Base-by-base conservation (phyloP, 306 rosid species). In the Echinosophora koreensis region DNA sequence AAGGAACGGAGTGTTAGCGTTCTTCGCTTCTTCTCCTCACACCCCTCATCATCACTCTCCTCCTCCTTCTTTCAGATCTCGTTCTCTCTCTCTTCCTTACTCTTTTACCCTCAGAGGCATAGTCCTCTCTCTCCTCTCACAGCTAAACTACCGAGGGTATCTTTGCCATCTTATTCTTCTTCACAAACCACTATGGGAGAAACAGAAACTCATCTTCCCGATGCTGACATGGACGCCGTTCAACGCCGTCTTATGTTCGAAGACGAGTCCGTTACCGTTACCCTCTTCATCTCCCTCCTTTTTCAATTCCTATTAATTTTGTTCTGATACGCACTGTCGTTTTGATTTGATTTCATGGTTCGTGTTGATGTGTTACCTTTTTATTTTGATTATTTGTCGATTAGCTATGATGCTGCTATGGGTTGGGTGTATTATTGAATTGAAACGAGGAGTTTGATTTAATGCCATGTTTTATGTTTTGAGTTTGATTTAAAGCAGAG, bases 201-300 rank as follows among this genome's bases (percentile, higher is more conserved):
- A 71, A 75, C 82, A 54, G 90, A 82, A 71, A 75, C 82, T 51
- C 74, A 89, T 9, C 18, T 14, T 5, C 15, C 28, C 11, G 97
- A 92, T 38, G 85, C 96, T 11, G 94, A 84, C 79, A 95, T 95
- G 99, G 97, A 95, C 87, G 97, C 93, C 50, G 97, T 92, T 83
- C 99, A 95, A 86, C 90, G 94, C 73, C 99, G 99, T 82, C 97
- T 95, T 71, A 95, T 95, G 99, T 95, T 95, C 27, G 99, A 91
- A 2, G 97, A 95, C 85, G 97, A 95, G 99, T 95, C 37, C 2
- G 97, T 88, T 42, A 8, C 13, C 49, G 49, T 42, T 44, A 9
- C 50, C 50, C n/a, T 41, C 11, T 39, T 8, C 44, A 39, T 64
- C 66, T 37, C 7, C 11, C 44, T 15, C 54, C 16, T 14, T 4